phyloP scores from a whole-genome alignment of 2,329 filamentous ascomycete genomes.

The Pseudocercospora vitis region DNA sequence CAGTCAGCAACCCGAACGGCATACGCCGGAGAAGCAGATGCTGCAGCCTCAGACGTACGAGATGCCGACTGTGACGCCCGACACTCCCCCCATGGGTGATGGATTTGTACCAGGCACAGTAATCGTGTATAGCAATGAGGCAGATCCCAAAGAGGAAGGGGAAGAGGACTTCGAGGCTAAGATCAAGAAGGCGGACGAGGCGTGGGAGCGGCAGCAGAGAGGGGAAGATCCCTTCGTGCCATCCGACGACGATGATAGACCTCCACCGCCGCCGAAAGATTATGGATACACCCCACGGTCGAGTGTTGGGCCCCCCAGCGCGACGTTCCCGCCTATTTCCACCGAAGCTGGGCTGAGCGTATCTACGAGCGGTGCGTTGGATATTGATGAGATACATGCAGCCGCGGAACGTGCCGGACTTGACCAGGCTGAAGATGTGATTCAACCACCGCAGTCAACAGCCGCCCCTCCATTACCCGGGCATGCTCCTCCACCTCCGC shows the following conservation, averaged over 20 bases:
- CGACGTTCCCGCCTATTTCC: conserved; percentile 24
- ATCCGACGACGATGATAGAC: conserved; percentile 36
- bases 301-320: conserved; percentile 32
- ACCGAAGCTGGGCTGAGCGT: conserved; percentile 31
- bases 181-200: conserved; percentile 36
- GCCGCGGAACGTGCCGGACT: conserved; percentile 24
- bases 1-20: conserved; percentile 15
- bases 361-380: conserved; percentile 35
- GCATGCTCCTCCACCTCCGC: conserved; percentile 50
- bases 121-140: conserved; percentile 32
- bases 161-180: conserved; percentile 35
- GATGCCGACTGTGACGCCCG: conserved; percentile 35
- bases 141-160: conserved; percentile 18
- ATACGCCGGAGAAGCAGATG: conserved; percentile 21
- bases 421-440: conserved; percentile 18
- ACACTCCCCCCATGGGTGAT: conserved; percentile 34
- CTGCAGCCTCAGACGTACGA: conserved; percentile 30
- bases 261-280: conserved; percentile 48
- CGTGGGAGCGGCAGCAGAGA: conserved; percentile 35
- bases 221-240: conserved; percentile 27
- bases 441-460: conserved; percentile 20
- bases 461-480: conserved; percentile 44
- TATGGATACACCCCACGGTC: conserved; percentile 39
- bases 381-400: conserved; percentile 41
- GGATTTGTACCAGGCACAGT: conserved; percentile 33